These are phyloP conservation scores for Millerozyma miso DNA, from an alignment of 805 yeast genomes.

Conservation along the genomic window DNA sequence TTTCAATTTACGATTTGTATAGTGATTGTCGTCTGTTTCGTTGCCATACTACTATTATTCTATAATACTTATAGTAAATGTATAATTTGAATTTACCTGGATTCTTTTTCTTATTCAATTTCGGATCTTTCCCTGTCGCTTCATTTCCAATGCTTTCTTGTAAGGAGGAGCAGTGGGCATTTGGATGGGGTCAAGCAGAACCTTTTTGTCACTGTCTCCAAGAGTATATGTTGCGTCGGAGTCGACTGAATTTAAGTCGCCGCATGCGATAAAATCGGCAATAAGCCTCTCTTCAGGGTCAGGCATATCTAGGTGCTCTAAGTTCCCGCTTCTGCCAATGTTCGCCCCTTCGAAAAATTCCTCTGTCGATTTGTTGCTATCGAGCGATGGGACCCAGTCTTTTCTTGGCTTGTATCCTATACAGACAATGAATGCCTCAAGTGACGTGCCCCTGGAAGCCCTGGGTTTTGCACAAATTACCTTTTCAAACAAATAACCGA, in stretches of 20 bases:
- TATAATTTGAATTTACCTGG: slow-evolving; percentile 1
- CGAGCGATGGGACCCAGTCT: slow-evolving; percentile 75
- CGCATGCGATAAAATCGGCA: slow-evolving; percentile 95
- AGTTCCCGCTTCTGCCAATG: slow-evolving; percentile 51
- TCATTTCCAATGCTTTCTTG: slow-evolving; percentile 84
- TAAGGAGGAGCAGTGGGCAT: slow-evolving; percentile 97
- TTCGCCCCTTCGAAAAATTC: slow-evolving; percentile 69
- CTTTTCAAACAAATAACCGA: slow-evolving; percentile 77
- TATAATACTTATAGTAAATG: background rate
- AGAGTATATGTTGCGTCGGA: slow-evolving; percentile 90
- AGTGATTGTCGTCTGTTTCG: no score
- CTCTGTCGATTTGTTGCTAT: slow-evolving; percentile 60
- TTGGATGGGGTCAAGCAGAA: slow-evolving; percentile 86
- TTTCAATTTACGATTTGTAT: no score
- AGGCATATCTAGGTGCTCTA: slow-evolving; percentile 46
- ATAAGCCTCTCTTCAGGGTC: slow-evolving; percentile 61
- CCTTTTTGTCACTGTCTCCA: slow-evolving; percentile 31
- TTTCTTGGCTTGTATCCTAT: slow-evolving; percentile 77
- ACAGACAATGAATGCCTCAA: slow-evolving; percentile 93
- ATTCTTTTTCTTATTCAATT: slow-evolving; percentile 10
- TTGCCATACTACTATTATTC: background rate
- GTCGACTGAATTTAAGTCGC: slow-evolving; percentile 82
- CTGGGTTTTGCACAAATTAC: slow-evolving; percentile 96
- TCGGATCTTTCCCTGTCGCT: slow-evolving; percentile 56
- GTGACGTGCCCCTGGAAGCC: slow-evolving; percentile 88